These are phyloP conservation scores for Eucalyptus cloeziana DNA, from an alignment of 345 rosid species.

Conservation along the genomic window DNA sequence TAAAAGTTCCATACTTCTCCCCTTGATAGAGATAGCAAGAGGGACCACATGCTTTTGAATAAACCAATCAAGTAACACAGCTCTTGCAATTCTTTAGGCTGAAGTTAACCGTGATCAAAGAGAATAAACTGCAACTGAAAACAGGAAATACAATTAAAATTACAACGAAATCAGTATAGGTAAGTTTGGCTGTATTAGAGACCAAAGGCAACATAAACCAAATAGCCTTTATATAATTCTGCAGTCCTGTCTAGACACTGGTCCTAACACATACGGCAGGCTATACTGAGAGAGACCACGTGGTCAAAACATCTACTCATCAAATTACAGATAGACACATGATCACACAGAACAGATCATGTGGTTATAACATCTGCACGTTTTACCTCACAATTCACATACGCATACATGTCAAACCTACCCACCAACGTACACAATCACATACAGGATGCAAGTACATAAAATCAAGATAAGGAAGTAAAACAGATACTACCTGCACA, in stretches of 20 bases:
- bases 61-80: background rate
- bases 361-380: background rate
- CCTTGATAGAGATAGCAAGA: background rate
- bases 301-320: background rate
- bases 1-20: background rate
- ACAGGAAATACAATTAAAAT: background rate
- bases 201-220: background rate
- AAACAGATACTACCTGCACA: conserved; percentile 39
- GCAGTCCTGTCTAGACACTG: background rate
- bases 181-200: background rate
- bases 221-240: background rate
- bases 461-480: background rate
- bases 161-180: background rate
- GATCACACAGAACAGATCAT: background rate
- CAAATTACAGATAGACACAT: background rate
- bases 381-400: background rate
- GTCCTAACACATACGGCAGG: background rate
- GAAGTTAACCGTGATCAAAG: background rate
- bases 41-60: background rate
- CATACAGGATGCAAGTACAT: background rate
- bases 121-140: background rate
- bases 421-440: background rate
- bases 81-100: background rate
- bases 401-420: background rate
- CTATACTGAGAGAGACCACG: background rate